phyloP scores from a whole-genome alignment of 148 eudicot genomes.

The Chenopodium quinoa region DNA sequence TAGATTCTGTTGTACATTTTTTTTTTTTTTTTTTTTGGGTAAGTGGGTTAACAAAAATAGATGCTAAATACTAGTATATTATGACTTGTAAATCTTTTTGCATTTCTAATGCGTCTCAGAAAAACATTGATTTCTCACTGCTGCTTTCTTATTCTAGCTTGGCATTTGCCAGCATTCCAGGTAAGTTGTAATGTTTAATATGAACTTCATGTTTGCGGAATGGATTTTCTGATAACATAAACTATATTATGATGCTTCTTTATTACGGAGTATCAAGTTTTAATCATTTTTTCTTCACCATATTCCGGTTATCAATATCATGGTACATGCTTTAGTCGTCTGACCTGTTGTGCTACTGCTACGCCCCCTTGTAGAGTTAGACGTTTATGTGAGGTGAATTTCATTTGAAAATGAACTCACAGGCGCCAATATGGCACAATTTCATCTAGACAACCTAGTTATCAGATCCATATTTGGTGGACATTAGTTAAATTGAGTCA shows the following conservation, averaged over 20 bases:
- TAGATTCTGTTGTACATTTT: constrained; percentile 32
- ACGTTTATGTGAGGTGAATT: not conserved
- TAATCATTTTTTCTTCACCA: not conserved
- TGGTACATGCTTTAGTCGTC: not conserved
- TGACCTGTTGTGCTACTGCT: not conserved
- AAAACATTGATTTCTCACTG: not conserved
- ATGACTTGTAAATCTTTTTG: constrained; percentile 21
- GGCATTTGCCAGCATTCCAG: not conserved
- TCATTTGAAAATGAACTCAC: not conserved
- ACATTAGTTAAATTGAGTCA: too few relatives aligned
- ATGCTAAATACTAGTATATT: constrained; percentile 1
- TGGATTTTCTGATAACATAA: not conserved
- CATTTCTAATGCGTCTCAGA: not conserved
- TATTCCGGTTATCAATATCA: not conserved
- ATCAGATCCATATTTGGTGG: too few relatives aligned
- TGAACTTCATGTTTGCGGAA: not conserved
- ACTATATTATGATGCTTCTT: too few relatives aligned
- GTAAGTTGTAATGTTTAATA: not conserved
- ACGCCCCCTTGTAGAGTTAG: not conserved
- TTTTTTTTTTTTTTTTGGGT: not conserved
- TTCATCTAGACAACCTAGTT: too few relatives aligned
- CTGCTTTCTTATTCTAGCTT: not conserved
- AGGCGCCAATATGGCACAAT: not conserved
- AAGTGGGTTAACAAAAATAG: constrained; percentile 6
- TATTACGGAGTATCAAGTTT: not conserved